Base-by-base conservation (phyloP, 2,329 filamentous ascomycete species). In the Pestalotiopsis sp. region DNA sequence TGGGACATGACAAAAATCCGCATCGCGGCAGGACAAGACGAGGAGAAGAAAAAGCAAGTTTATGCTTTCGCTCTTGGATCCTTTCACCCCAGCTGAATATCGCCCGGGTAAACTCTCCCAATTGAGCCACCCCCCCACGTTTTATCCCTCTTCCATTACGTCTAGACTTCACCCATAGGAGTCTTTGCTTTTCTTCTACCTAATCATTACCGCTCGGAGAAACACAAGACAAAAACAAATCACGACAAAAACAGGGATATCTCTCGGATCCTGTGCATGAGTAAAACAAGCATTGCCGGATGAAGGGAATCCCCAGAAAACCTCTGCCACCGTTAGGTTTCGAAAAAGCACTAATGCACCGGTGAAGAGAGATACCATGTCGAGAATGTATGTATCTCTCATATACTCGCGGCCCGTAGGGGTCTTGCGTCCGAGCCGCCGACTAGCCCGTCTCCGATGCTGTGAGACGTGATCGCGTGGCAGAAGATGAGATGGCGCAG, bases 391-490 rank as follows among this genome's bases (percentile, higher is more conserved):
- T 35, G n/a, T n/a, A 17, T 52, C 44, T n/a, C 44, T n/a, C 44
- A 52, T 52, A 7, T 52, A 52, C 44, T 52, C 44, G 44, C 44
- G 44, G 44, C 44, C 44, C n/a, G 44, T 20, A n/a, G 10, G 44
- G 44, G 10, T 52, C 17, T 20, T n/a, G 44, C 44, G 44, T 52
- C 44, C 44, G 44, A 52, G 44, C 44, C 44, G 44, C 20, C n/a
- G 20, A 26, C 26, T 26, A 11, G n/a, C 22, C 56, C 22, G 24
- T 57, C 20, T 22, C 11, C 17, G 20, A 57, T 35, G 20, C 17
- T 58, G 26, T 58, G 56, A 58, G 56, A 58, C 56, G 13, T 58
- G 56, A 58, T 58, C 56, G 56, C 56, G 56, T 58, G 56, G 56
- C 56, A 58, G 22, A 35, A 35, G 30, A 35, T 35, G 30, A 35